Evolutionary conservation across 176 grass and related monocot genomes (phyloP), one percentile per base, ranked within the genome.

Genomic region (Oryza brachyantha): DNA sequence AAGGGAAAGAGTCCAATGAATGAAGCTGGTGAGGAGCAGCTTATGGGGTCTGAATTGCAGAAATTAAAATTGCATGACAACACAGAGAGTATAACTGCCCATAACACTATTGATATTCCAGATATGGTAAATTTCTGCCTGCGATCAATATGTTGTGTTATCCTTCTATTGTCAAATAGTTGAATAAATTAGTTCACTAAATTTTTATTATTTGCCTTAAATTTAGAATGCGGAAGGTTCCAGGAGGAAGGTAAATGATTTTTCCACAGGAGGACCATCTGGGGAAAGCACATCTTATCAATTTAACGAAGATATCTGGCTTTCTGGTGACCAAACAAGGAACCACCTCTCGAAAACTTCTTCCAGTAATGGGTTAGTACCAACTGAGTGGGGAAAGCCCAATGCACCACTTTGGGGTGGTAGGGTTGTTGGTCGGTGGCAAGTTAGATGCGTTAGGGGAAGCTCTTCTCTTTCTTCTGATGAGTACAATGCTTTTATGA

Each of bases 401-500:
- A 86, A 80, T 72, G 87, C 87, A 69, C 88, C 86, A 22, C 87
- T 81, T 83, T 99, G 96, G 96, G 96, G 89, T 84, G 90, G 88
- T 61, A 82, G 88, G 80, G 85, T 90, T 12, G 90, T 94, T 74
- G 90, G 90, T 59, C 85, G 90, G 58, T 45, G 78, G 73, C 89
- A 99, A 72, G 88, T 87, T 73, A 93, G 80, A 79, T 95, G 82
- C 72, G 70, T 78, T 39, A 88, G 75, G 43, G 92, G 90, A 35
- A 68, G 74, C 38, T 88, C 92, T 71, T 86, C 80, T 79, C 76
- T 99, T 64, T 85, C 81, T 87, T 74, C 73, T 75, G 96, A 99
- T 72, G 96, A 95, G 77, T 95, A 87, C 42, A 89, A 89, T 70
- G 78, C 92, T 21, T 99, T 99, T 79, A 87, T 95, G 80, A 99